Evolutionary conservation across 2,329 filamentous ascomycete genomes (phyloP).

Genomic region (Onygenales sp.): DNA sequence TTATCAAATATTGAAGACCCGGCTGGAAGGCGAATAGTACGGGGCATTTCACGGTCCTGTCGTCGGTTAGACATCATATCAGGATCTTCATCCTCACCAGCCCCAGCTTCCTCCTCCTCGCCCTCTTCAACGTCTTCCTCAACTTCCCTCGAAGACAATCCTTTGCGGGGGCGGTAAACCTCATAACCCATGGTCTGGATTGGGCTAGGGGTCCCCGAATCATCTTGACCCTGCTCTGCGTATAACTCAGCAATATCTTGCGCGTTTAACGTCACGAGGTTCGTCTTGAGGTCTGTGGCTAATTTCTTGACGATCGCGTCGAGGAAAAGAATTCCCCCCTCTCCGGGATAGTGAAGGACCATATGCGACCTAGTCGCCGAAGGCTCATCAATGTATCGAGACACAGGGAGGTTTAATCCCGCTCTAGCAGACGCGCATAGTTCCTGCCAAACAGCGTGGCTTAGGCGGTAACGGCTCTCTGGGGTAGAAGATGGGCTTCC

Average conservation of each 20-base stretch:
- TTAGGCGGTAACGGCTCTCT: conserved; percentile 21
- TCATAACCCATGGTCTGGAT: conserved; percentile 45
- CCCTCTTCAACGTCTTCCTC: conserved; percentile 41
- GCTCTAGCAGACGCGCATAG: conserved; percentile 43
- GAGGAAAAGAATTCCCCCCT: conserved; percentile 45
- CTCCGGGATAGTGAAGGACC: conserved; percentile 49
- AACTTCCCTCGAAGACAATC: conserved; percentile 21
- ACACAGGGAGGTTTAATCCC: conserved; percentile 36
- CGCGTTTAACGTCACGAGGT: conserved; percentile 35
- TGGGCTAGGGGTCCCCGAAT: conserved; percentile 22
- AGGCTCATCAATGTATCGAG: conserved; percentile 36
- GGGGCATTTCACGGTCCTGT: conserved; percentile 6
- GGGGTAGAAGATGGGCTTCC: conserved; percentile 9
- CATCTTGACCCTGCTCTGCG: conserved; percentile 30
- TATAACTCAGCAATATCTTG: conserved; percentile 37
- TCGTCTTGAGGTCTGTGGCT: conserved; percentile 45
- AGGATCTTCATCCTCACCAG: conserved; percentile 26
- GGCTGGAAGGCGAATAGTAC: conserved; percentile 9
- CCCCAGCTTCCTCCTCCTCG: conserved; percentile 36
- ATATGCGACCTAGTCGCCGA: conserved; percentile 46
- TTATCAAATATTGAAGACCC: conserved; percentile 8
- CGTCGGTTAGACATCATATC: conserved; percentile 14
- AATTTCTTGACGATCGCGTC: conserved; percentile 54
- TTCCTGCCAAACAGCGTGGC: conserved; percentile 36
- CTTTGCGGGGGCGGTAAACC: conserved; percentile 34